Evolutionary conservation across 257 asterid genomes (phyloP), one percentile per base, ranked within the genome.

Genomic region (Lithospermum erythrorhizon): DNA sequence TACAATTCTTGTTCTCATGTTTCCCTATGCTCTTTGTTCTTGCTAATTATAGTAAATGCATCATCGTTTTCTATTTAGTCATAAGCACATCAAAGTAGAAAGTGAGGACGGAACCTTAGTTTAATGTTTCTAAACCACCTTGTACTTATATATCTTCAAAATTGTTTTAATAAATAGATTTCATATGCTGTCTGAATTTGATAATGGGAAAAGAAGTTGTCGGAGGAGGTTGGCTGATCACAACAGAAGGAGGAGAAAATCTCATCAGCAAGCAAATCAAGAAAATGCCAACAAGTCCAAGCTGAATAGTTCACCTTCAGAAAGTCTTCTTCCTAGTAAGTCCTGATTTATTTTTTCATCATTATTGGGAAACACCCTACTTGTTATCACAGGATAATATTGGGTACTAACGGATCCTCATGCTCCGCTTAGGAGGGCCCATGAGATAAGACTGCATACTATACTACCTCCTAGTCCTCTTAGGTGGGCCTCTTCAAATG

Each of bases 181-280:
- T 73, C 99, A 93, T 66, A 79, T 81, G 45, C 86, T 86, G 54
- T 73, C 95, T 51, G 97, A 93, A 68, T 93, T 93, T 21, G 99
- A 89, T 61, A 89, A 93, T 37, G 97, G 99, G 21, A 93, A 93
- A 73, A 71, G 97, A 55, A 93, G 99, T 52, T 93, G 99, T 94
- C 90, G 99, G 58, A 89, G 82, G 61, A 71, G 99, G 65, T 82
- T 93, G 6, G 99, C 99, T 24, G 99, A 93, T 71, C 99, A 93
- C 61, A 93, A 93, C 79, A 84, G 97, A 56, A 55, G 99, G 24
- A 69, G 99, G 60, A 77, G 99, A 29, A 93, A 93, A 75, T 78
- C 49, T 13, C 49, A 41, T 3, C 87, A 84, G 58, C 89, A 85
- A 57, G 61, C 86, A 18, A 67, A 55, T 55, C 93, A 75, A 57